phyloP scores from a whole-genome alignment of 441 rosid genomes.

The Gossypium davidsonii region DNA sequence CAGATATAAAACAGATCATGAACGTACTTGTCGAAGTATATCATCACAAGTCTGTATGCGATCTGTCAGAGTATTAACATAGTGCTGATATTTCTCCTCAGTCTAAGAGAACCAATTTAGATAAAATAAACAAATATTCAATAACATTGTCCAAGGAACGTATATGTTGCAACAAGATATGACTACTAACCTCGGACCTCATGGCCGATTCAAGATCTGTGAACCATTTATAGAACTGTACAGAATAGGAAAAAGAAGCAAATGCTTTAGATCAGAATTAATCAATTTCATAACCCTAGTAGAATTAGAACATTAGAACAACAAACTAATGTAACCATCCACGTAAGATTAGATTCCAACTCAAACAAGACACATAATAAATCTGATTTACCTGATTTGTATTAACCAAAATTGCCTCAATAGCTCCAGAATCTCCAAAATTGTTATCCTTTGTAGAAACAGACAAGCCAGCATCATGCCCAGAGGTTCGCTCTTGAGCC shows the following conservation, averaged over 20 bases:
- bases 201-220: slow-evolving; percentile 94
- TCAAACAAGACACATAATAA: not conserved
- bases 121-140: slow-evolving; percentile 12
- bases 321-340: not conserved
- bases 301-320: not conserved
- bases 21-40: slow-evolving; percentile 69
- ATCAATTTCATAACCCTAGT: not conserved
- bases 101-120: slow-evolving; percentile 39
- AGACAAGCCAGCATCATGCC: slow-evolving; percentile 56
- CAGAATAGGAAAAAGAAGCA: slow-evolving; percentile 4
- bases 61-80: slow-evolving; percentile 68
- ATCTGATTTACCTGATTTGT: slow-evolving; percentile 56
- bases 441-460: slow-evolving; percentile 39
- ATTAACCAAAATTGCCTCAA: slow-evolving; percentile 80
- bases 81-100: slow-evolving; percentile 91
- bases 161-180: slow-evolving; percentile 19
- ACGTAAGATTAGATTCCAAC: not conserved
- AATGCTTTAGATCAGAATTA: not conserved
- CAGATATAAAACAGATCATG: not conserved
- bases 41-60: slow-evolving; percentile 88
- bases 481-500: slow-evolving; percentile 54
- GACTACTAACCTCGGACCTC: slow-evolving; percentile 88
- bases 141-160: slow-evolving; percentile 2
- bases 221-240: slow-evolving; percentile 95
- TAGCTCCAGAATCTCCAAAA: slow-evolving; percentile 55